Evolutionary conservation across 139 green algal species (phyloP).

Genomic region (Astrephomene gubernaculifera): DNA sequence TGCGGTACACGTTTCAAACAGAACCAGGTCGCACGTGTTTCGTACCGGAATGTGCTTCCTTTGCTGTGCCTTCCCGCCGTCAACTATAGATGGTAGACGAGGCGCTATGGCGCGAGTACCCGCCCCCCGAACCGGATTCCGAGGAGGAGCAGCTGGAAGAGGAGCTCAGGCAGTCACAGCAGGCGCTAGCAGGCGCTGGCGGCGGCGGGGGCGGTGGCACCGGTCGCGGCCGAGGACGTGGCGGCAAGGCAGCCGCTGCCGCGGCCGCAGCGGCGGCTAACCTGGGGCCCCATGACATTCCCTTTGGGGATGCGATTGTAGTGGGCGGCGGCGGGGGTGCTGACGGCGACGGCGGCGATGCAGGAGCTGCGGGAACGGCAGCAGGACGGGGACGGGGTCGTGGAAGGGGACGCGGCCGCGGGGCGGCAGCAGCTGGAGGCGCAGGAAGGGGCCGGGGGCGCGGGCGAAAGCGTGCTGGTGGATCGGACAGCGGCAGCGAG

Average conservation of each 20-base stretch:
- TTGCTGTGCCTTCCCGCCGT: too few species aligned
- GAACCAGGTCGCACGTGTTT: too few species aligned
- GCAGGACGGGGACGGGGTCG: background rate
- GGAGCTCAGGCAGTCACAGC: background rate
- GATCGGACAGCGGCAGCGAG: background rate
- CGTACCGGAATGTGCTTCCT: too few species aligned
- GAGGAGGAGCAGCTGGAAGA: slow-evolving; percentile 40
- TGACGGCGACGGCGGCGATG: background rate
- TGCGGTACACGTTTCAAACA: too few species aligned
- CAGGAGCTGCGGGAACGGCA: background rate
- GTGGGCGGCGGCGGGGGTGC: background rate
- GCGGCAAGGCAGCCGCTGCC: background rate
- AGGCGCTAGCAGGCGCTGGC: background rate
- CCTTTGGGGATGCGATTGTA: background rate
- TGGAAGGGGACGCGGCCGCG: background rate
- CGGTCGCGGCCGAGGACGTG: background rate
- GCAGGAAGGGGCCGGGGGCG: background rate
- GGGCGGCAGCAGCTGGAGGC: background rate
- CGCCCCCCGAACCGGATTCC: slow-evolving; percentile 33
- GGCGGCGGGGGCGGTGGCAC: background rate
- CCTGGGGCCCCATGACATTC: slow-evolving; percentile 9
- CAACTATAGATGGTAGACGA: slow-evolving; percentile 6
- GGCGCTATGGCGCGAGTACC: slow-evolving; percentile 43
- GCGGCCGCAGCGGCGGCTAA: background rate
- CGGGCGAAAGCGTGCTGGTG: background rate